Evolutionary conservation across 805 yeast species (phyloP).

Genomic region (Yueomyces sp.): DNA sequence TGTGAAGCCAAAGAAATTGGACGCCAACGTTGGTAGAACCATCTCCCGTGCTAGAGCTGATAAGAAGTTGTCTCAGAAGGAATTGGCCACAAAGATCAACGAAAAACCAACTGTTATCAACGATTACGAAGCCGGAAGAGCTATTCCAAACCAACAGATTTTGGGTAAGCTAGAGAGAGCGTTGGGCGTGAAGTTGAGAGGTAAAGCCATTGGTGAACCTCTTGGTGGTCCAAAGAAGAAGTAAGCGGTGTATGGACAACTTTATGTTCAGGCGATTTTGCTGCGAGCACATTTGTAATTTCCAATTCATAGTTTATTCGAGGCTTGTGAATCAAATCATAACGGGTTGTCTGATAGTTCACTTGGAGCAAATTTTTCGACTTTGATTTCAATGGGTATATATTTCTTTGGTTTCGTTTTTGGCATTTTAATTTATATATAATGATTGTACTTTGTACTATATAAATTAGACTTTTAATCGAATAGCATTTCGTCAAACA

Average conservation of each 20-base stretch:
- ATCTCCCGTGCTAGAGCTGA: conserved; percentile 78
- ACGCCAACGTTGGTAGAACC: conserved; percentile 72
- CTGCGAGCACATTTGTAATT: too few species aligned
- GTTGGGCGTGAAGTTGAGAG: conserved; percentile 88
- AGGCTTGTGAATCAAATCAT: too few species aligned
- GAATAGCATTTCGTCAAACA: too few species aligned
- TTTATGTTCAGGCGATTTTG: too few species aligned
- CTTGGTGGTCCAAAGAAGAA: conserved; percentile 37
- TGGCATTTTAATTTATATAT: too few species aligned
- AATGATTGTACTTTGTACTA: too few species aligned
- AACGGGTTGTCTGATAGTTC: too few species aligned
- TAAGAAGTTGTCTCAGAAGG: conserved; percentile 86
- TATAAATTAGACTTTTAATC: too few species aligned
- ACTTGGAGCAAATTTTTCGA: too few species aligned
- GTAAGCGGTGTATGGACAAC: conserved; percentile 3
- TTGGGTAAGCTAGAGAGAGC: conserved; percentile 88
- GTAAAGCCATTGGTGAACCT: conserved; percentile 90
- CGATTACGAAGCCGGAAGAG: conserved; percentile 95
- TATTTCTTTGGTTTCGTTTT: too few species aligned
- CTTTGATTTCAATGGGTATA: too few species aligned
- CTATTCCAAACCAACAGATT: conserved; percentile 90
- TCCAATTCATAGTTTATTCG: too few species aligned
- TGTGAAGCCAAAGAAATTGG: conserved; percentile 83
- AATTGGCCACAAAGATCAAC: conserved; percentile 85
- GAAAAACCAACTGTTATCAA: conserved; percentile 92